Evolutionary conservation across 352 stramenopile species (phyloP).

Genomic region (Phytophthora litchii): DNA sequence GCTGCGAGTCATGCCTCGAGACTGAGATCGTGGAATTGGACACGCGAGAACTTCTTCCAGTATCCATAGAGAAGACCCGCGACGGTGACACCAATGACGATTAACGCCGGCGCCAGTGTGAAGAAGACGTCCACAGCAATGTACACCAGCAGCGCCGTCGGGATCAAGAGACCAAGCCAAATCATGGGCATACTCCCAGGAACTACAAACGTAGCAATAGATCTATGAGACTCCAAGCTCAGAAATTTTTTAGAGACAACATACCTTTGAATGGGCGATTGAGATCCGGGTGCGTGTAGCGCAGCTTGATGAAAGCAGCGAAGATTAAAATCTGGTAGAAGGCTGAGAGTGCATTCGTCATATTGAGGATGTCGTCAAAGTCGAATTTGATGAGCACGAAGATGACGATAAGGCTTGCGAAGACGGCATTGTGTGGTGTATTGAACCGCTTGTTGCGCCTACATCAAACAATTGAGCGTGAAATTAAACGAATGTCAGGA

Average conservation of each 20-base stretch:
- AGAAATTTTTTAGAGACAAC: conserved; percentile 20
- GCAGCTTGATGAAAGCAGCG: conserved; percentile 89
- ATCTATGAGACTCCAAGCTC: background rate
- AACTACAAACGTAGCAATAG: conserved; percentile 22
- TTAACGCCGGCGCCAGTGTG: conserved; percentile 46
- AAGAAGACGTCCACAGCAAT: conserved; percentile 59
- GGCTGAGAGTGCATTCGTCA: conserved; percentile 92
- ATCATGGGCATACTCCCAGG: conserved; percentile 41
- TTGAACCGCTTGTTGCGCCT: conserved; percentile 48
- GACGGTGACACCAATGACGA: conserved; percentile 45
- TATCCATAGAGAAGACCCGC: conserved; percentile 43
- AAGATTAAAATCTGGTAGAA: conserved; percentile 89
- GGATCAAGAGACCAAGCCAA: conserved; percentile 40
- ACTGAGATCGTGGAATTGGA: conserved; percentile 44
- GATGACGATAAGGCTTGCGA: conserved; percentile 52
- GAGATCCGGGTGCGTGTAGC: conserved; percentile 46
- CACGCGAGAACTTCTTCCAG: conserved; percentile 51
- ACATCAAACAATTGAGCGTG: background rate
- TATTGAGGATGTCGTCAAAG: conserved; percentile 80
- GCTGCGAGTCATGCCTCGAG: conserved; percentile 15
- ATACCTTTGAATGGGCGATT: conserved; percentile 47
- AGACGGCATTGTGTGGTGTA: conserved; percentile 55
- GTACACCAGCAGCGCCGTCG: conserved; percentile 46
- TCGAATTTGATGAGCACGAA: conserved; percentile 59
- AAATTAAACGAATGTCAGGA: background rate